A percentile compares a stretch with the other conserved stretches of the same genome.
Conservation (phyloP, 2,329 filamentous ascomycete genomes). For the Neofusicoccum cordaticola region DNA sequence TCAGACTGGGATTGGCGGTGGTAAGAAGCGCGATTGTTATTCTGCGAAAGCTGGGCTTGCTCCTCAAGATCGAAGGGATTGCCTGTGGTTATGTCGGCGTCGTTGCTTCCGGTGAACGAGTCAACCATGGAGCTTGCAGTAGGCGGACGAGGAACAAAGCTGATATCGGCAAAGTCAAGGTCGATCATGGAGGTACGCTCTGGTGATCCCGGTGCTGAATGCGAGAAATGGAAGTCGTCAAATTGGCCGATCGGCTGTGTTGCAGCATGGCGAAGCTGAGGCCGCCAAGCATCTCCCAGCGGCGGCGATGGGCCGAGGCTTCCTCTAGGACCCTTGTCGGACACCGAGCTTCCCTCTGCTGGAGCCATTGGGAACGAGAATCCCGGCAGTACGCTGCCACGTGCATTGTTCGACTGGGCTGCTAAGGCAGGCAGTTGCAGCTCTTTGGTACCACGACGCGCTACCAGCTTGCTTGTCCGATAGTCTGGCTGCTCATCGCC, state of each 20-base stretch:
- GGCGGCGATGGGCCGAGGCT: conserved; percentile 29
- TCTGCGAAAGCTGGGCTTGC: conserved; percentile 37
- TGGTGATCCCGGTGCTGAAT: conserved; percentile 33
- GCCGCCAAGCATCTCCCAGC: conserved; percentile 36
- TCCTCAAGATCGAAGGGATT: conserved; percentile 53
- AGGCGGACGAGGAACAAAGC: conserved; percentile 41
- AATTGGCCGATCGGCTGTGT: conserved; percentile 41
- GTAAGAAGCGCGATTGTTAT: conserved; percentile 37
- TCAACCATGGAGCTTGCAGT: conserved; percentile 38
- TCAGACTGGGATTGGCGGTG: conserved; percentile 42
- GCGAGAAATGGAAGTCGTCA: conserved; percentile 37
- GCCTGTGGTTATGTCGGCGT: conserved; percentile 31
- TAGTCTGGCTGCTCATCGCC: conserved; percentile 28
- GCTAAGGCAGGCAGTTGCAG: conserved; percentile 26
- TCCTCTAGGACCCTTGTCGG: conserved; percentile 19
- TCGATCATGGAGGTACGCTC: conserved; percentile 47
- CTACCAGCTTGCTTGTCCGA: conserved; percentile 29
- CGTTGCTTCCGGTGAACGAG: conserved; percentile 22
- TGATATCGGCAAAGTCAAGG: conserved; percentile 37
- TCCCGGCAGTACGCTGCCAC: conserved; percentile 2
- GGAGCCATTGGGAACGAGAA: conserved; percentile 10
- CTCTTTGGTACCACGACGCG: conserved; percentile 34
- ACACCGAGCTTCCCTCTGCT: neutral
- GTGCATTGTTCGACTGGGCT: conserved; percentile 7
- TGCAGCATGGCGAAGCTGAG: conserved; percentile 39